Evolutionary conservation across 306 rosid genomes (phyloP).

Genomic region (Prunus armeniaca): DNA sequence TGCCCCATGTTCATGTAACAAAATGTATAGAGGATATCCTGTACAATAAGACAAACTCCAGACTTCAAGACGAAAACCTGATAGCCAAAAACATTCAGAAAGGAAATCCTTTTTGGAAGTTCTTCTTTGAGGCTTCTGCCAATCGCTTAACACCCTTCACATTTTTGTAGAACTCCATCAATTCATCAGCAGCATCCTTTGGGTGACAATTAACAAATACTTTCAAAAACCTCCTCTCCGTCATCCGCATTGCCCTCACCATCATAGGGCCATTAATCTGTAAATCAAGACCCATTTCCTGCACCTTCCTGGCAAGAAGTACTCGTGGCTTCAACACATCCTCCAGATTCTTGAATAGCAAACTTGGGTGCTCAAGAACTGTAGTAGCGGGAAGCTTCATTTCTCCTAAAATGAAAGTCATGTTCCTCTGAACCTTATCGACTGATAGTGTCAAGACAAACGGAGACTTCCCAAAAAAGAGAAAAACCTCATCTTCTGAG

Average conservation of each 20-base stretch:
- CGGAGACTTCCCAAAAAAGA: constrained; percentile 50
- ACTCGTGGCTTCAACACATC: constrained; percentile 61
- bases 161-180: constrained; percentile 51
- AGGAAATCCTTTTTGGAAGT: constrained; percentile 46
- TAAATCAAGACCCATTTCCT: constrained; percentile 44
- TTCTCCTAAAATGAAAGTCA: constrained; percentile 67
- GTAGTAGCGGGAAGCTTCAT: constrained; percentile 65
- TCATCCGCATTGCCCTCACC: constrained; percentile 57
- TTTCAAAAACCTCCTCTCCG: constrained; percentile 55
- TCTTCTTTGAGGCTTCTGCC: constrained; percentile 59
- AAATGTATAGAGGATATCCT: not conserved
- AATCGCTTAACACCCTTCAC: constrained; percentile 61
- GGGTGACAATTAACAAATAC: constrained; percentile 43
- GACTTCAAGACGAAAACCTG: not conserved
- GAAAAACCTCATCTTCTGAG: constrained; percentile 61
- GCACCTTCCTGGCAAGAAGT: constrained; percentile 49
- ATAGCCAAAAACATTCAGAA: constrained; percentile 37
- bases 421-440: constrained; percentile 84
- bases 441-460: constrained; percentile 54
- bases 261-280: constrained; percentile 25
- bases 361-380: constrained; percentile 45
- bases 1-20: not conserved
- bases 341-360: constrained; percentile 60
- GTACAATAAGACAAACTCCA: not conserved
- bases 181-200: constrained; percentile 51